phyloP scores from a whole-genome alignment of 2,329 filamentous ascomycete species.

The Aspergillus terreus region DNA sequence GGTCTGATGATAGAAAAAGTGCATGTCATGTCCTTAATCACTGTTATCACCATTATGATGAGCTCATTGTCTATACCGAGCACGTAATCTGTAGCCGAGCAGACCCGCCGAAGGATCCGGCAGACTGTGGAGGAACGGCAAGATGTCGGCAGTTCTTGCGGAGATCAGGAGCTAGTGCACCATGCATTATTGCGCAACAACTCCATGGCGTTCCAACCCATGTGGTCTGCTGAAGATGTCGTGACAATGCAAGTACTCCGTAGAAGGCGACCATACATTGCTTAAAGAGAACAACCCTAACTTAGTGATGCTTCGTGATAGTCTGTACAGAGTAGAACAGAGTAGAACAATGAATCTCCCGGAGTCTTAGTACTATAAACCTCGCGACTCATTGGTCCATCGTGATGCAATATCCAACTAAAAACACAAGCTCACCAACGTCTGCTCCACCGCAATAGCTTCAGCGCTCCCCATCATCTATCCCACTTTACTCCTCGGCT shows the following conservation, averaged over 20 bases:
- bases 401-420: conserved; percentile 11
- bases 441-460: neutral
- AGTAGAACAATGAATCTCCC: neutral
- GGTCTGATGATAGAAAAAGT: too few species aligned
- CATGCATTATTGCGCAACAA: neutral
- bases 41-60: neutral
- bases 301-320: neutral
- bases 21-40: too few species aligned
- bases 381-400: conserved; percentile 4
- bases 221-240: neutral
- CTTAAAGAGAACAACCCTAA: neutral
- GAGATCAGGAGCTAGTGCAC: neutral
- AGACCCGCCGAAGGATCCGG: neutral
- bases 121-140: neutral
- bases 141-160: neutral
- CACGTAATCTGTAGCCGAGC: neutral
- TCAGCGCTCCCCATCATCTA: neutral
- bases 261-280: neutral
- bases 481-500: too few species aligned
- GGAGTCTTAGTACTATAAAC: neutral
- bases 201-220: neutral
- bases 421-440: conserved; percentile 4
- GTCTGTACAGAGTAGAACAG: too few species aligned
- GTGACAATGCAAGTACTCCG: too few species aligned
- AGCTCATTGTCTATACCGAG: neutral